Evolutionary conservation across 805 yeast genomes (phyloP), one percentile per base, ranked within the genome.

Genomic region (Wickerhamomyces canadensis): DNA sequence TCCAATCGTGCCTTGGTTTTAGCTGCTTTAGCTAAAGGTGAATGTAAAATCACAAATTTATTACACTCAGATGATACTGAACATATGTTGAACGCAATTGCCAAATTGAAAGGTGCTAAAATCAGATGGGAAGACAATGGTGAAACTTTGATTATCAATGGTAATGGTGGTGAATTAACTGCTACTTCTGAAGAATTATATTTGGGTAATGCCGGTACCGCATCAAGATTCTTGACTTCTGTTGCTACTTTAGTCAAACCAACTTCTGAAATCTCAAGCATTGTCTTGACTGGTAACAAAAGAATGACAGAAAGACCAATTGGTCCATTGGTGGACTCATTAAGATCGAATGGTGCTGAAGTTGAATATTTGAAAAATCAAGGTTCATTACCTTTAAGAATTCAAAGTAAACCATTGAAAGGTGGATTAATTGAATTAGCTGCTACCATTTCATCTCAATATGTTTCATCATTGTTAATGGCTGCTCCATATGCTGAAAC

Each of bases 271-370:
- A 52, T 58, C 10, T 65, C 70, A 24, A 54, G 67, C 41, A 78
- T 88, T 21, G 65, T 78, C 6, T 70, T 93, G 44, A 93, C 98
- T 2, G 98, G 98, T 49, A 93, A 93, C 61, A 82, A 85, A 34
- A 77, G 98, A 62, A 93, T 93, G 98, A 95, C 89, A 61, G 94
- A 89, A 61, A 74, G 98, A 52, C 98, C 98, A 15, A 86, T 87
- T 51, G 98, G 96, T 23, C 96, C 98, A 3, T 71, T 93, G 39
- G 96, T 93, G 11, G 96, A 88, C 51, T 95, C 98, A 5, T 68
- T 93, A 48, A 71, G 82, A 38, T 62, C 74, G 9, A 91, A 89
- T 51, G 98, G 98, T 27, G 76, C 88, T 3, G 55, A 65, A 11
- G 74, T 93, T 34, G 78, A 76, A 27, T 93, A 86, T 55, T 60